Percentiles rank a stretch among this genome's conserved stretches.
Evolutionary conservation across 2,329 filamentous ascomycete species (phyloP).

Genomic region (Drechmeria coniospora): DNA sequence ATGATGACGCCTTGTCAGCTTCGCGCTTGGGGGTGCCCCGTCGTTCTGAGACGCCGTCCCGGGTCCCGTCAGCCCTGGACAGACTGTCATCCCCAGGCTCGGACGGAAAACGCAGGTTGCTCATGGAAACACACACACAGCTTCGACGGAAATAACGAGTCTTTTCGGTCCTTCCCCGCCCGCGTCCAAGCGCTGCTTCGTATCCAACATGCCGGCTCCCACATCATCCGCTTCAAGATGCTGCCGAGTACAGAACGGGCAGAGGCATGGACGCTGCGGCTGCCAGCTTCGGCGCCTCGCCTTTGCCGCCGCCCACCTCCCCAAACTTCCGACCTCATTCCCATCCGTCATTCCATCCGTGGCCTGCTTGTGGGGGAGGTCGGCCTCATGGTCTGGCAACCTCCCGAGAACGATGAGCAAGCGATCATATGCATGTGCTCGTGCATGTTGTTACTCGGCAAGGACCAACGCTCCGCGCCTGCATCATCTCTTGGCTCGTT

Average conservation of each 20-base stretch:
- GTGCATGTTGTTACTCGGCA: not conserved
- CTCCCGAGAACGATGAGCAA: constrained; percentile 1
- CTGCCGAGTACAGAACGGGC: constrained; percentile 71
- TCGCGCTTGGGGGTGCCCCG: constrained; percentile 27
- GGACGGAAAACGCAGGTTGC: constrained; percentile 49
- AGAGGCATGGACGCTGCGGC: constrained; percentile 56
- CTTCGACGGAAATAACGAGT: constrained; percentile 78
- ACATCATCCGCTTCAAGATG: constrained; percentile 74
- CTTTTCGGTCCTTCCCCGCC: constrained; percentile 74
- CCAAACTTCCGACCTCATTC: constrained; percentile 60
- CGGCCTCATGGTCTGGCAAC: constrained; percentile 39
- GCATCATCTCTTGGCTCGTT: not conserved
- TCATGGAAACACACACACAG: constrained; percentile 80
- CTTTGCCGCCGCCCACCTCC: constrained; percentile 62
- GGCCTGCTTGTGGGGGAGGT: constrained; percentile 72
- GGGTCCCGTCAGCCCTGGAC: constrained; percentile 13
- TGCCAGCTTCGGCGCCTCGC: constrained; percentile 73
- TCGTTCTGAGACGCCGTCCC: constrained; percentile 31
- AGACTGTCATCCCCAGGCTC: too few species aligned
- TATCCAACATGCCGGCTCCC: constrained; percentile 50
- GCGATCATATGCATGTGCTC: not conserved
- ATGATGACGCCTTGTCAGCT: too few species aligned
- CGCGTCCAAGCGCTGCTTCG: constrained; percentile 68
- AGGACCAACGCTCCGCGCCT: not conserved
- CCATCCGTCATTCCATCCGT: constrained; percentile 84